These are phyloP conservation scores for Paramecium pentaurelia DNA, from an alignment of 73 alveolate genomes.

Conservation along the genomic window DNA sequence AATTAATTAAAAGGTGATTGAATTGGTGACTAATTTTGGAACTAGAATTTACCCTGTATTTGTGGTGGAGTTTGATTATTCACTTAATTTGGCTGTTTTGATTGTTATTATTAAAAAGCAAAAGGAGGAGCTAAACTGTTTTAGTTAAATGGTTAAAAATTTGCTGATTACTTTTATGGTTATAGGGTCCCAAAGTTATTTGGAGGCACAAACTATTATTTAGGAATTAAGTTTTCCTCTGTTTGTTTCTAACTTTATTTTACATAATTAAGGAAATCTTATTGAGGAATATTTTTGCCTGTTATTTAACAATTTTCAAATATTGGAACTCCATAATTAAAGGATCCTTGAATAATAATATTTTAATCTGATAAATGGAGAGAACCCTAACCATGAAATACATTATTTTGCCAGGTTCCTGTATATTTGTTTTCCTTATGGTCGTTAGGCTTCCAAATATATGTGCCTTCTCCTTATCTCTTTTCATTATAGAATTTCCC, in stretches of 20 bases:
- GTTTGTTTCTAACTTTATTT: too few species aligned
- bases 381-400: background rate
- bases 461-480: background rate
- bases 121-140: too few species aligned
- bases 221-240: background rate
- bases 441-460: background rate
- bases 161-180: background rate
- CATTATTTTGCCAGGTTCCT: background rate
- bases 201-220: background rate
- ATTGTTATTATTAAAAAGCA: too few species aligned
- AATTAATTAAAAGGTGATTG: background rate
- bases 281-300: background rate
- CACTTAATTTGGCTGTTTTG: too few species aligned
- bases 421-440: background rate
- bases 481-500: background rate
- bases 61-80: too few species aligned
- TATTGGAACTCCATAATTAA: background rate
- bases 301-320: background rate
- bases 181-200: too few species aligned
- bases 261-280: too few species aligned
- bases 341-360: background rate
- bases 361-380: background rate
- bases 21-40: background rate
- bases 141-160: too few species aligned
- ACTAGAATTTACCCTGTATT: too few species aligned